These are phyloP conservation scores for Rhizomucor miehei DNA, from an alignment of 371 early-diverging fungal species.

Conservation along the genomic window DNA sequence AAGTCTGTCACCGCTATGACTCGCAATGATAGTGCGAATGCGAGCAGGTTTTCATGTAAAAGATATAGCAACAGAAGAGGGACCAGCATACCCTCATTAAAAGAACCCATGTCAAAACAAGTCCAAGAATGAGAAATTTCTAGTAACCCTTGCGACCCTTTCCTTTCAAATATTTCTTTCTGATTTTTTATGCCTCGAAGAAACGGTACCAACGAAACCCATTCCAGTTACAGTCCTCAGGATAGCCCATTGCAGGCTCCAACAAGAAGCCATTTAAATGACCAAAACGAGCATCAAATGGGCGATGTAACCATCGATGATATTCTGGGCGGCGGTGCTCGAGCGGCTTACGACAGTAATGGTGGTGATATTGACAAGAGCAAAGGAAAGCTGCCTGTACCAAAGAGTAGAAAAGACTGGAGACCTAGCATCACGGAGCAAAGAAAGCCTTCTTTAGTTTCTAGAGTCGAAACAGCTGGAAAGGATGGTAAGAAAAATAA, in stretches of 20 bases:
- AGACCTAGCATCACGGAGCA: slow-evolving; percentile 3
- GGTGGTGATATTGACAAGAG: background rate
- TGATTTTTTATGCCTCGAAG: too few relatives aligned
- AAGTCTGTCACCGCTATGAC: too few relatives aligned
- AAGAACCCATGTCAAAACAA: too few relatives aligned
- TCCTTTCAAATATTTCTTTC: too few relatives aligned
- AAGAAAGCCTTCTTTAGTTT: background rate
- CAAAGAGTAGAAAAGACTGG: too few relatives aligned
- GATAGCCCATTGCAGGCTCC: slow-evolving; percentile 10
- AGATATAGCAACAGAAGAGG: too few relatives aligned
- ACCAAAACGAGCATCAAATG: background rate
- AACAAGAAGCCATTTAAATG: background rate
- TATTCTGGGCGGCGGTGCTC: too few relatives aligned
- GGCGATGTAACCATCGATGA: background rate
- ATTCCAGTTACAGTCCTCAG: slow-evolving; percentile 13
- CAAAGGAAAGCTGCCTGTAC: background rate
- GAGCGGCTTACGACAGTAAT: background rate
- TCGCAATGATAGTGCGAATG: too few relatives aligned
- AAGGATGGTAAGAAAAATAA: slow-evolving; percentile 9
- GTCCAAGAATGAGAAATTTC: too few relatives aligned
- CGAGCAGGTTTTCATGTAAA: too few relatives aligned
- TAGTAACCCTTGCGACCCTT: too few relatives aligned
- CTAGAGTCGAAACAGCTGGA: background rate
- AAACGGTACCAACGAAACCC: background rate
- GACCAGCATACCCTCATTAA: too few relatives aligned